Evolutionary conservation across 139 green algal genomes (phyloP), one percentile per base, ranked within the genome.

Genomic region (Astrephomene gubernaculifera): DNA sequence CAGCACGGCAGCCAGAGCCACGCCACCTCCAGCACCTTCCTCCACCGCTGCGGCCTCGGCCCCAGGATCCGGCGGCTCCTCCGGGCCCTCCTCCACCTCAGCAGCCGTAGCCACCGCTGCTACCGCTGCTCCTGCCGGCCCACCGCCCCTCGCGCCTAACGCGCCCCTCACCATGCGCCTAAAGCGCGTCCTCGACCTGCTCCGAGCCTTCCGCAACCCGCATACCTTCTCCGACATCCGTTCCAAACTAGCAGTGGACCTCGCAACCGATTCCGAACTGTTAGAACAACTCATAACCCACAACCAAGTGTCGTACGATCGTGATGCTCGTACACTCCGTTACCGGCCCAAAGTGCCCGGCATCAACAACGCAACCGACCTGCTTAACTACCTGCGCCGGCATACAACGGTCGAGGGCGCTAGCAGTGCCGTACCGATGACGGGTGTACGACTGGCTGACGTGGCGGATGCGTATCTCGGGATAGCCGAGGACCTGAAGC

Each of bases 311-410:
- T 64, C 76, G 57, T 83, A 83, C 60, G 60, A 83, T 29, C 9
- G 10, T 2, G 1, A 63, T 7, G 38, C 72, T 5, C 41, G 22
- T 19, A 83, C 76, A 22, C n/a, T 83, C 19, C 60, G 60, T 2
- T 83, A 83, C 76, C 60, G 60, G 41, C 76, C 76, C 21, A 72
- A 72, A 39, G 31, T 72, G 52, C 60, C 25, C 10, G 41, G 41
- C 76, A 83, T 83, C 31, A 63, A 33, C 39, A 83, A 72, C 57
- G 4, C 60, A 39, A 72, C 29, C 29, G 76, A 83, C 76, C 61
- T 83, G 27, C 76, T 83, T 6, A 72, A 83, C 76, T 83, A 83
- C 76, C 76, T 83, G 19, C 76, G 76, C 17, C 76, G 76, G 39
- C 60, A 83, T 60, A 83, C 76, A 4, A 83, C 76, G 4, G 76